Percentiles rank a stretch among this genome's conserved stretches.
Conservation (phyloP, 495 filamentous ascomycete genomes). For the Alectoria sarmentosa region DNA sequence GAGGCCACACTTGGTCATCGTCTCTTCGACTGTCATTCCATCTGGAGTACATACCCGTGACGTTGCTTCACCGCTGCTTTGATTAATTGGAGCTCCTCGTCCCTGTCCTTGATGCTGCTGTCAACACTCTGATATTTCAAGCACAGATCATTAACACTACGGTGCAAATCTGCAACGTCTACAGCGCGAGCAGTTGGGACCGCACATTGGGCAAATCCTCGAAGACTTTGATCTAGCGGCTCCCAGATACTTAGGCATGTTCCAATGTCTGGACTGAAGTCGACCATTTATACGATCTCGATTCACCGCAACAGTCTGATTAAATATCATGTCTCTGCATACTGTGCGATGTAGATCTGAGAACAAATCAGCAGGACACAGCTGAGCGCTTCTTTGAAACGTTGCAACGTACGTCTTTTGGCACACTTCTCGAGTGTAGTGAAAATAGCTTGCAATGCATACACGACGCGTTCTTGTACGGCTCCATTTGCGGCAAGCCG, state of each 20-base stretch:
- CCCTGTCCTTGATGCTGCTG: slow-evolving; percentile 11
- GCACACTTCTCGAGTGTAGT: slow-evolving; percentile 11
- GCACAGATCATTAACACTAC: too few relatives aligned
- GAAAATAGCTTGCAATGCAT: slow-evolving; percentile 9
- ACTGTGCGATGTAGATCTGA: background rate
- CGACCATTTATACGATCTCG: slow-evolving; percentile 21
- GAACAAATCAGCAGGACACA: background rate
- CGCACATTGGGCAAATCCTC: too few relatives aligned
- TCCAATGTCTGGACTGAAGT: slow-evolving; percentile 20
- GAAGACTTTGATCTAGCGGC: slow-evolving; percentile 15
- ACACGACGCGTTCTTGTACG: background rate
- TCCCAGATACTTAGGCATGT: background rate
- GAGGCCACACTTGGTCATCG: background rate
- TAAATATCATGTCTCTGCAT: slow-evolving; percentile 9
- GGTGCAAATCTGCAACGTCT: too few relatives aligned
- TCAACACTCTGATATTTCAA: too few relatives aligned
- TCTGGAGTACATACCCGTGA: slow-evolving; percentile 13
- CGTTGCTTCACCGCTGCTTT: too few relatives aligned
- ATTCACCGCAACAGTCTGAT: slow-evolving; percentile 10
- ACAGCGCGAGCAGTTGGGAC: too few relatives aligned
- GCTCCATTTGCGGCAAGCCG: slow-evolving; percentile 16
- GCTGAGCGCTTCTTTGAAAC: background rate
- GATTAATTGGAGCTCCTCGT: too few relatives aligned
- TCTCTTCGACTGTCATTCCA: background rate
- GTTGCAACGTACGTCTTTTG: slow-evolving; percentile 10